phyloP scores from a whole-genome alignment of 805 yeast genomes.

The Candida nanaspora region DNA sequence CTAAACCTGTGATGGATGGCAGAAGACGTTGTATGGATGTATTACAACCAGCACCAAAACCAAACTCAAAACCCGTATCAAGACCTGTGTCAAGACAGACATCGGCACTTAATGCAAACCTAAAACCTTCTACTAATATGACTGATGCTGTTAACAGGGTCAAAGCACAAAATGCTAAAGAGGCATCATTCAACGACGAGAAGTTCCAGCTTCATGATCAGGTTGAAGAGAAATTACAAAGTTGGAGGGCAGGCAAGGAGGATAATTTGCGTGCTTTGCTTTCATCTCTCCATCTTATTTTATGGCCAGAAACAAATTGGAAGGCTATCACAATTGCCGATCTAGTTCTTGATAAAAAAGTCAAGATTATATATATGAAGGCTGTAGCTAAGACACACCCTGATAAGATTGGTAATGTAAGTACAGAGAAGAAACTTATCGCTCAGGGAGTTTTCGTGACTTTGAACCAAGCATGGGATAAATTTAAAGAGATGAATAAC shows the following conservation, averaged over 20 bases:
- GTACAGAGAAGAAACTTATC: conserved; percentile 68
- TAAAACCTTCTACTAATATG: conserved; percentile 14
- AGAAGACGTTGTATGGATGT: conserved; percentile 69
- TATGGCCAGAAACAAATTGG: conserved; percentile 68
- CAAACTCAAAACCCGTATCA: conserved; percentile 15
- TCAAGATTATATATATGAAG: conserved; percentile 75
- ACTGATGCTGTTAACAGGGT: conserved; percentile 44
- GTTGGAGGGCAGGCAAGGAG: conserved; percentile 73
- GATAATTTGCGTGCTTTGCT: conserved; percentile 75
- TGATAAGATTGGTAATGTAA: conserved; percentile 66
- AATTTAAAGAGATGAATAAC: conserved; percentile 54
- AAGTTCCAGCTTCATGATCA: conserved; percentile 56
- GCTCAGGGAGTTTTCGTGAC: conserved; percentile 83
- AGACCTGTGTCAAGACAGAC: conserved; percentile 5
- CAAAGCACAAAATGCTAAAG: conserved; percentile 36
- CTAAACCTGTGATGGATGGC: conserved; percentile 66
- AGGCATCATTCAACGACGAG: conserved; percentile 46
- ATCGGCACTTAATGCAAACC: conserved; percentile 10
- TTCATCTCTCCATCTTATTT: conserved; percentile 55
- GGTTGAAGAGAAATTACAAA: conserved; percentile 44
- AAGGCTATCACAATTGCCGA: conserved; percentile 61
- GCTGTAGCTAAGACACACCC: conserved; percentile 77
- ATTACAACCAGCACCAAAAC: conserved; percentile 45
- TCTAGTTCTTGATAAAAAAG: conserved; percentile 82
- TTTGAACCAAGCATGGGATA: conserved; percentile 87